Base-by-base conservation (phyloP, 352 stramenopile genomes). In the Globisporangium middletonii region DNA sequence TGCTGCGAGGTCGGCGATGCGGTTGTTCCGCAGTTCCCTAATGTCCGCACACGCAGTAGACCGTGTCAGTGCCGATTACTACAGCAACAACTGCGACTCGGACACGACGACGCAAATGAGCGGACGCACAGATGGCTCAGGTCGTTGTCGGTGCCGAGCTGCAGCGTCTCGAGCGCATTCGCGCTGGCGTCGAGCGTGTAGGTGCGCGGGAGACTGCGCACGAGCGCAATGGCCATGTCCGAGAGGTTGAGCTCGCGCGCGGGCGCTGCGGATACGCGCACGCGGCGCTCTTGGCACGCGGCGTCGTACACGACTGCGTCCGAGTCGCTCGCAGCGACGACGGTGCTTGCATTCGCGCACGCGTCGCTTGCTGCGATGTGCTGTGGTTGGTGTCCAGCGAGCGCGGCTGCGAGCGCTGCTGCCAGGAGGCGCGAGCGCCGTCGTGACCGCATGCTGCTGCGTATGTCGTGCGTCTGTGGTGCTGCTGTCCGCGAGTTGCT, bases 201-300 rank as follows among this genome's bases (percentile, higher is more conserved):
- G 19, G 86, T 75, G 23, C 60, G 67, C 47, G 79, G 79, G 44
- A 86, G 87, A 60, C 66, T 76, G 19, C 46, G 43, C 15, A 89
- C 73, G 27, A 47, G 26, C 15, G 57, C 53, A n/a, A 89, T 57
- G 50, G 85, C 67, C 37, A 87, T 62, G 38, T 84, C 77, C 42
- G 77, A 88, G n/a, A 87, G 54, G 65, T 89, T 89, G 27, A 89
- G 66, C 42, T 61, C 76, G n/a, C 65, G 59, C n/a, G 71, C 65
- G 15, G 69, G 55, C 8, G 44, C 59, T 33, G 61, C 62, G 23
- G 23, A 23, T 23, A 62, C 68, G 19, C 59, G 50, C 23, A 69
- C 51, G 8, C 30, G 60, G 38, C 73, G 73, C 35, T 66, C 48
- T 28, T 60, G 64, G 70, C 79, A 90, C 43, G 27, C 55, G 6